Conservation (phyloP, 371 early-diverging fungal genomes). For the Caulochytrium protostelioides region DNA sequence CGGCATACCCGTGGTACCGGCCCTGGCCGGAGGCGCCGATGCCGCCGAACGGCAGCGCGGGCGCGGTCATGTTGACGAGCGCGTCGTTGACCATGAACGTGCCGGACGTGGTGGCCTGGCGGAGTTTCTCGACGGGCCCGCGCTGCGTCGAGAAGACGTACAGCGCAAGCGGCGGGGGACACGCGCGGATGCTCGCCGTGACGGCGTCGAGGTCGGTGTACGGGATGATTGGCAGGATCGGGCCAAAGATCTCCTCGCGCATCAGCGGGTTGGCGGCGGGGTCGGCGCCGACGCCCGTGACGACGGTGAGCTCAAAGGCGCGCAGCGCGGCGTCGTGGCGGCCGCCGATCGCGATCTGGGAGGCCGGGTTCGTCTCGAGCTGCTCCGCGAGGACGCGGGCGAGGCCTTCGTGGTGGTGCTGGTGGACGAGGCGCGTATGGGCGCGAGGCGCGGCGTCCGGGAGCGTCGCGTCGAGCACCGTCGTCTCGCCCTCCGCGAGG, state of each 20-base stretch:
- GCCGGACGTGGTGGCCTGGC: slow-evolving; percentile 48
- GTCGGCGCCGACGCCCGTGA: slow-evolving; percentile 12
- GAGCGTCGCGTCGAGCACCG: too few relatives aligned
- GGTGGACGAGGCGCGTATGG: slow-evolving; percentile 47
- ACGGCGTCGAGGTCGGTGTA: too few relatives aligned
- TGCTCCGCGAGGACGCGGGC: slow-evolving; percentile 24
- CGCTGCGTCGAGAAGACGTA: slow-evolving; percentile 36
- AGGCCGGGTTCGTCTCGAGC: not conserved
- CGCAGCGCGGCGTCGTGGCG: slow-evolving; percentile 1
- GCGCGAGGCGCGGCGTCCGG: too few relatives aligned
- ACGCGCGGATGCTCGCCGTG: too few relatives aligned
- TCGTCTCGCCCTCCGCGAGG: too few relatives aligned
- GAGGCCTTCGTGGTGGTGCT: slow-evolving; percentile 49
- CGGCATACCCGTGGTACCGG: slow-evolving; percentile 52
- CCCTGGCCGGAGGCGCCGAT: slow-evolving; percentile 74
- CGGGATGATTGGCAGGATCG: slow-evolving; percentile 67
- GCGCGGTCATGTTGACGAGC: slow-evolving; percentile 25
- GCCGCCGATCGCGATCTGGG: slow-evolving; percentile 13
- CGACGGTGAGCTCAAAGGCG: slow-evolving; percentile 16
- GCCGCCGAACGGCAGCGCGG: slow-evolving; percentile 77
- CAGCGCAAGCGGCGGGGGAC: slow-evolving; percentile 45
- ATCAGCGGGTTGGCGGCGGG: slow-evolving; percentile 13
- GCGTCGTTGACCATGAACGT: slow-evolving; percentile 59
- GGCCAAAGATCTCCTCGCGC: slow-evolving; percentile 44
- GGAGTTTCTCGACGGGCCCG: slow-evolving; percentile 16